A percentile compares a stretch with the other conserved stretches of the same genome.
Evolutionary conservation across 2,329 filamentous ascomycete genomes (phyloP).

Genomic region (Aureobasidium vineae): DNA sequence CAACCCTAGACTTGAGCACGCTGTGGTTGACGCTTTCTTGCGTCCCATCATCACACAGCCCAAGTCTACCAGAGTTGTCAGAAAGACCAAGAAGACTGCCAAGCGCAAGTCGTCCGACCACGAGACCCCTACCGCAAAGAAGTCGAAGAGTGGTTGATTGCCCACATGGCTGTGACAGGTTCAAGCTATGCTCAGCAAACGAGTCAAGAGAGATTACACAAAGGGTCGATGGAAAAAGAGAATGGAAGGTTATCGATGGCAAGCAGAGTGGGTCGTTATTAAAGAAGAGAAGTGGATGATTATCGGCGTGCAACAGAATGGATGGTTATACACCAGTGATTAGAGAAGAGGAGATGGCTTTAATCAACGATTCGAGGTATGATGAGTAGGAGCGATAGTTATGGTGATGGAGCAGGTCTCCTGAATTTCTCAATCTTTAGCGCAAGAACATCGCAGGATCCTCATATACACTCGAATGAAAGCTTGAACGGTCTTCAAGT

Average conservation of each 20-base stretch:
- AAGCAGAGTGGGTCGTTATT: background rate
- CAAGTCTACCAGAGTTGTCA: background rate
- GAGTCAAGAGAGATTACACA: background rate
- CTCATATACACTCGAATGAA: background rate
- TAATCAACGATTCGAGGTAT: background rate
- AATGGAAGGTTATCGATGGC: background rate
- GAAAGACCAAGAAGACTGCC: background rate
- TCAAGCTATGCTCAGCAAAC: background rate
- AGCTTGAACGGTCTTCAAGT: too few relatives aligned
- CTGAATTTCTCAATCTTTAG: background rate
- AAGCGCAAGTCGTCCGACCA: background rate
- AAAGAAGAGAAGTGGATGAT: background rate
- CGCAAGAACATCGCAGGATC: background rate
- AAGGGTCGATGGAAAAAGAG: background rate
- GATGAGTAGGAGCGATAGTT: background rate
- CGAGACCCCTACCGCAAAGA: background rate
- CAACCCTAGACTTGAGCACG: background rate
- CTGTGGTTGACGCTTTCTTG: slow-evolving; percentile 1
- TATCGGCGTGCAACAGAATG: background rate
- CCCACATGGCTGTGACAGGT: background rate
- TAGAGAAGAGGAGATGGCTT: background rate
- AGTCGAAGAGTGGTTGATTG: background rate
- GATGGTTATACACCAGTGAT: background rate
- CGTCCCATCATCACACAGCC: slow-evolving; percentile 5
- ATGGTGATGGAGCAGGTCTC: background rate